Base-by-base conservation (phyloP, 1,139 yeast species). In the Scheffersomyces cryptocercus region DNA sequence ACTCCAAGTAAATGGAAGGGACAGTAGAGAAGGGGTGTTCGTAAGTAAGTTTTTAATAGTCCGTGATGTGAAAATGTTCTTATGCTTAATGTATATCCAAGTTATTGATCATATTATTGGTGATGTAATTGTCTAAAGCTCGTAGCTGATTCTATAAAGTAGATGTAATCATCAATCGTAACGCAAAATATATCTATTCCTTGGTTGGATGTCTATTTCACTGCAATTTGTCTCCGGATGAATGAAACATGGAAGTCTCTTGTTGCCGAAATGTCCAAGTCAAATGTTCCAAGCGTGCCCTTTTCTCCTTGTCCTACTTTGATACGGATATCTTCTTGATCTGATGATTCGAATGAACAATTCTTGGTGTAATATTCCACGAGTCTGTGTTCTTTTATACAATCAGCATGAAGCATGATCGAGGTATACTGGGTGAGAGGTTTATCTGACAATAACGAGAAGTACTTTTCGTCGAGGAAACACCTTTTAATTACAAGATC, bases 361-460 rank as follows among this genome's bases (percentile, higher is more conserved):
- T 63, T 64, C 2, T 61, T 53, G 0, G 54, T 55, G 52, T 82
- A 83, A 54, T 73, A 81, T 1, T 59, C 64, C 1, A 67, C 74
- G 37, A 83, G 58, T 1, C 70, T 56, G 56, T 83, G 88, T 44
- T 80, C 82, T 13, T 59, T 64, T 20, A 83, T 74, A 11, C 75
- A 81, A 28, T 70, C 68, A 0, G 77, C 77, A 44, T 68, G 59
- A 1, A 69, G 33, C 1, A 52, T 39, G 46, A 45, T 68, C 35
- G 35, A 50, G 8, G 24, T 14, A 12, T n/a, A 31, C 35, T 31
- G 35, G 9, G 10, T 4, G 9, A 31, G 35, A 7, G 10, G 16
- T 35, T 39, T 28, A 15, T 39, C 36, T 5, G 43, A 43, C 30
- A 47, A 31, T 11, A 45, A 28, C 6, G 41, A 45, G 37, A 54